Base-by-base conservation (phyloP, 2,329 filamentous ascomycete genomes). In the Xylaria sp. region DNA sequence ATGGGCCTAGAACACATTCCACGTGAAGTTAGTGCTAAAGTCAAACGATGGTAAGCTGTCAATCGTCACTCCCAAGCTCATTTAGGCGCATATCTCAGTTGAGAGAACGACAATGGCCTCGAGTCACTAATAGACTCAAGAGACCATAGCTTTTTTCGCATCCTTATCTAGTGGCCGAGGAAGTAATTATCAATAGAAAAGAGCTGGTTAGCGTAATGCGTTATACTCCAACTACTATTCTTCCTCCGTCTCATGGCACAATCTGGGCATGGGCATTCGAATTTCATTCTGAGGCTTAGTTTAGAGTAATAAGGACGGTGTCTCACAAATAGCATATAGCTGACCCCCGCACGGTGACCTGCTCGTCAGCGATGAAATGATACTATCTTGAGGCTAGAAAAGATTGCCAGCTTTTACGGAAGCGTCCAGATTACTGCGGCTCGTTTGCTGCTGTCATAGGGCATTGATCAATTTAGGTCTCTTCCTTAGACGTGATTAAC, bases 1-100 rank as follows among this genome's bases (percentile, higher is more conserved):
- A 42, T 53, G 21, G 54, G 19, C 12, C 34, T 42, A 57, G 51
- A 55, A 39, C 54, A 17, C 42, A 39, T 42, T 42, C 32, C 34
- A 39, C 51, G 51, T 24, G 47, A 19, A 27, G 24, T 19, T 2
- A 7, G 21, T 51, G 27, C 51, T 36, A 34, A 19, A 19, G 50
- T 47, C 3, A 47, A 3, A 19, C 42, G n/a, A 17, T 47, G 17
- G n/a, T 47, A 8, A 47, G 17, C 42, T 19, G 2, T 47, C 6
- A 47, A 47, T 47, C 17, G 2, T 4, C 4, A 27, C 42, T 19
- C n/a, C 6, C n/a, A 47, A 17, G 4, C 19, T 19, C 42, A 47
- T 47, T 17, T 7, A 19, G 42, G n/a, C 17, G 17, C 5, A 6
- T n/a, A 19, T 19, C 1, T 12, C 42, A 47, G 19, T 47, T 47